Conservation (phyloP, 1,139 yeast genomes). For the Pichia sp. region DNA sequence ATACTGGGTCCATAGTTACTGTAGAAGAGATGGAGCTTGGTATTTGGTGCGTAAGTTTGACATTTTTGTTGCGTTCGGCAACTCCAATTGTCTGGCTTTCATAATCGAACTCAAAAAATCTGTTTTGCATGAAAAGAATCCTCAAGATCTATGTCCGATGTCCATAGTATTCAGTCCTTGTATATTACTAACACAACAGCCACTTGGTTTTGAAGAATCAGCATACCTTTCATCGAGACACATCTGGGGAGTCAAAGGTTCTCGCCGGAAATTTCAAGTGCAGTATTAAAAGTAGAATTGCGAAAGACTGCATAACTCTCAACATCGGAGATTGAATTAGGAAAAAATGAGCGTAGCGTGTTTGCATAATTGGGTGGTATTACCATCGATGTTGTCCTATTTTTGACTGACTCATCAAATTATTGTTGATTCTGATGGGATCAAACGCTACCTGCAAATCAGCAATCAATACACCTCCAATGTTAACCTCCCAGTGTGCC, state of each 20-base stretch:
- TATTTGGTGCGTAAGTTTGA: too few species aligned
- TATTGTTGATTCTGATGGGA: too few species aligned
- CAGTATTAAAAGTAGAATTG: constrained; percentile 34
- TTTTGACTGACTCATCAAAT: too few species aligned
- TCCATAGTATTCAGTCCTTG: constrained; percentile 46
- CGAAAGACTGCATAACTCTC: too few species aligned
- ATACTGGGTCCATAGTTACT: too few species aligned
- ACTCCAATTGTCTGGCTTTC: constrained; percentile 45
- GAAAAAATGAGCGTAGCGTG: too few species aligned
- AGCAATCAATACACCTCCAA: constrained; percentile 43
- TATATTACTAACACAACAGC: constrained; percentile 62
- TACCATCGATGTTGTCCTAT: too few species aligned
- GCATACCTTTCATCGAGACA: constrained; percentile 49
- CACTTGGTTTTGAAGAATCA: constrained; percentile 34
- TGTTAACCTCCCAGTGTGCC: constrained; percentile 38
- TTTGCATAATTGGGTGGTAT: too few species aligned
- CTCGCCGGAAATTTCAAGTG: constrained; percentile 40
- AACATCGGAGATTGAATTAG: too few species aligned
- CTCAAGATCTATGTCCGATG: constrained; percentile 50
- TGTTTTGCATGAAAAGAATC: constrained; percentile 53
- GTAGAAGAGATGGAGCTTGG: too few species aligned
- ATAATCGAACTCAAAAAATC: constrained; percentile 55
- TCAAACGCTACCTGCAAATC: constrained; percentile 40
- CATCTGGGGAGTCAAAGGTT: constrained; percentile 40
- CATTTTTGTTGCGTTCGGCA: too few species aligned